Conservation (phyloP, 1,284 basidiomycete genomes). For the Cutaneotrichosporon daszewskae region DNA sequence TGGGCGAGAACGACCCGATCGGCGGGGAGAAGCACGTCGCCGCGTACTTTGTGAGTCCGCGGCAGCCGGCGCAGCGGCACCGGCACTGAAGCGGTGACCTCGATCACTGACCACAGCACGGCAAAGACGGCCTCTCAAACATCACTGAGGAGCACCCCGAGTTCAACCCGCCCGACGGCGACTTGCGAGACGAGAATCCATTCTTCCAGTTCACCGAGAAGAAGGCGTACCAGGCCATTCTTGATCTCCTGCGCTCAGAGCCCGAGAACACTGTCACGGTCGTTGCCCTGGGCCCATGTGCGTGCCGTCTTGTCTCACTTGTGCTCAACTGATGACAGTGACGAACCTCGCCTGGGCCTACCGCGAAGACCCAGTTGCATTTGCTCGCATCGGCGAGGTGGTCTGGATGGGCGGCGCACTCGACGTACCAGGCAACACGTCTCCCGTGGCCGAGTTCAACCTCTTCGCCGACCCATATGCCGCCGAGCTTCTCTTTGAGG, state of each 20-base stretch:
- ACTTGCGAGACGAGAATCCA: slow-evolving; percentile 17
- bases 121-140: slow-evolving; percentile 73
- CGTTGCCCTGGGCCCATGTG: slow-evolving; percentile 72
- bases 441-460: slow-evolving; percentile 81
- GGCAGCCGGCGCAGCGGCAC: neutral
- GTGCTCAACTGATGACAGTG: slow-evolving; percentile 45
- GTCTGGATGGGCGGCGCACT: slow-evolving; percentile 95
- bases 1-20: slow-evolving; percentile 67
- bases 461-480: slow-evolving; percentile 90
- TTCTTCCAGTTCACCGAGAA: slow-evolving; percentile 1
- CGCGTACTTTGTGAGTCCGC: slow-evolving; percentile 63
- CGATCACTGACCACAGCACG: slow-evolving; percentile 39
- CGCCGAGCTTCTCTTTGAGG: slow-evolving; percentile 54
- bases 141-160: slow-evolving; percentile 70
- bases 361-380: slow-evolving; percentile 55
- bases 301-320: slow-evolving; percentile 14
- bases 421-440: slow-evolving; percentile 87
- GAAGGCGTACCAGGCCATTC: slow-evolving; percentile 58
- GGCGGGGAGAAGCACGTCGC: slow-evolving; percentile 72
- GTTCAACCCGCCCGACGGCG: slow-evolving; percentile 51
- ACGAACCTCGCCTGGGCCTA: slow-evolving; percentile 75
- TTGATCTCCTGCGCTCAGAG: slow-evolving; percentile 60
- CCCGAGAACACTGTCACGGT: slow-evolving; percentile 68
- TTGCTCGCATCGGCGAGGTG: slow-evolving; percentile 59
- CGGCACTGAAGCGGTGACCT: neutral